Evolutionary conservation across 345 rosid genomes (phyloP).

Genomic region (Durio zibethinus): DNA sequence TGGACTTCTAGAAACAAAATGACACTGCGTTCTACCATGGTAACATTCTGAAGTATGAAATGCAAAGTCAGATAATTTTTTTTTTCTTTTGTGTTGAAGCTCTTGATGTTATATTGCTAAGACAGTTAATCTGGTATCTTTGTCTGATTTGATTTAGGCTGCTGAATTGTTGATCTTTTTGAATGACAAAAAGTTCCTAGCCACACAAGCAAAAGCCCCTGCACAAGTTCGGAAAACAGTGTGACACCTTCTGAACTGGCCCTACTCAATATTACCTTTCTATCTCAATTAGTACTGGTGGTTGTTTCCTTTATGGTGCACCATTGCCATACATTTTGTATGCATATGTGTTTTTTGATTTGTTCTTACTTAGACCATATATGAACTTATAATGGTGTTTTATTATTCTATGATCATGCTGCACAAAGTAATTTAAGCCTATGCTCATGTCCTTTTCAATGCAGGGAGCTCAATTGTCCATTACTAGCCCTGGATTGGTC

Average conservation of each 20-base stretch:
- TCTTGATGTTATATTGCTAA: background rate
- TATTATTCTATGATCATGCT: background rate
- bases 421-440: constrained; percentile 9
- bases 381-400: background rate
- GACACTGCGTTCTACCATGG: constrained; percentile 54
- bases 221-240: constrained; percentile 69
- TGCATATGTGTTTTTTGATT: background rate
- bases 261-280: background rate
- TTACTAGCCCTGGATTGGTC: constrained; percentile 88
- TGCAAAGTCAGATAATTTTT: background rate
- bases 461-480: constrained; percentile 67
- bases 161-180: constrained; percentile 37
- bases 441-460: constrained; percentile 20
- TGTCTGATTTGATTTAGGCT: constrained; percentile 36
- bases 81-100: background rate
- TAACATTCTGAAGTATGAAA: constrained; percentile 31
- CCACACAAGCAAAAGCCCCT: constrained; percentile 59
- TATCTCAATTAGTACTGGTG: background rate
- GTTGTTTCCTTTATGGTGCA: background rate
- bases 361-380: background rate
- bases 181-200: constrained; percentile 41
- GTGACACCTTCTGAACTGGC: constrained; percentile 13
- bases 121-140: constrained; percentile 3
- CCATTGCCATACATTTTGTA: background rate
- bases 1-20: constrained; percentile 36